Evolutionary conservation across 352 stramenopile species (phyloP).

Genomic region (Phytophthora podocarpi): DNA sequence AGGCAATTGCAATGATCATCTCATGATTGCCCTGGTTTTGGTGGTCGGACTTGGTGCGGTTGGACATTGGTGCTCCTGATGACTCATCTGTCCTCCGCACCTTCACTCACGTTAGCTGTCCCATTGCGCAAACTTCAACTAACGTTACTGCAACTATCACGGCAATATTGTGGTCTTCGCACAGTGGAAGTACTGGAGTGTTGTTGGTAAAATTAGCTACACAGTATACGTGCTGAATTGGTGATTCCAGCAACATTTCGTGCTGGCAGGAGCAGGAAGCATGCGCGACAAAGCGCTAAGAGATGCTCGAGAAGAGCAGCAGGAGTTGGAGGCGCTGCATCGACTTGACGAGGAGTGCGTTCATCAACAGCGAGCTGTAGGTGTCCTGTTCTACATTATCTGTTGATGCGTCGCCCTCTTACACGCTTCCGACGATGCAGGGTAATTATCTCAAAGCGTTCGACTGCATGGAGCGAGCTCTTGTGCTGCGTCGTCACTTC

Average conservation of each 20-base stretch:
- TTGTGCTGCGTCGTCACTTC: slow-evolving; percentile 92
- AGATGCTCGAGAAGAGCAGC: slow-evolving; percentile 56
- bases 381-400: neutral
- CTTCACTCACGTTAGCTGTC: slow-evolving; percentile 21
- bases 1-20: neutral
- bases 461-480: slow-evolving; percentile 92
- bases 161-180: no score
- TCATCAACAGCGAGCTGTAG: slow-evolving; percentile 81
- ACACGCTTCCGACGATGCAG: slow-evolving; percentile 28
- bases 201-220: slow-evolving; percentile 17
- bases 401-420: neutral
- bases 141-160: slow-evolving; percentile 10
- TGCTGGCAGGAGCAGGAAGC: neutral
- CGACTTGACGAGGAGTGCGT: slow-evolving; percentile 91
- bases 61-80: slow-evolving; percentile 22
- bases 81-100: slow-evolving; percentile 23
- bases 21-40: slow-evolving; percentile 1
- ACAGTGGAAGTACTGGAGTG: no score
- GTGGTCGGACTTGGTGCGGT: slow-evolving; percentile 23
- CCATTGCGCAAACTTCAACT: slow-evolving; percentile 22
- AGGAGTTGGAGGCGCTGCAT: slow-evolving; percentile 90
- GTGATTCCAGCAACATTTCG: neutral
- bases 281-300: slow-evolving; percentile 39
- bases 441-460: slow-evolving; percentile 93
- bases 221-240: neutral